Percentiles rank a stretch among this genome's conserved stretches.
Conservation (phyloP, 2,329 filamentous ascomycete species). For the Penicillium fuscoglaucum region DNA sequence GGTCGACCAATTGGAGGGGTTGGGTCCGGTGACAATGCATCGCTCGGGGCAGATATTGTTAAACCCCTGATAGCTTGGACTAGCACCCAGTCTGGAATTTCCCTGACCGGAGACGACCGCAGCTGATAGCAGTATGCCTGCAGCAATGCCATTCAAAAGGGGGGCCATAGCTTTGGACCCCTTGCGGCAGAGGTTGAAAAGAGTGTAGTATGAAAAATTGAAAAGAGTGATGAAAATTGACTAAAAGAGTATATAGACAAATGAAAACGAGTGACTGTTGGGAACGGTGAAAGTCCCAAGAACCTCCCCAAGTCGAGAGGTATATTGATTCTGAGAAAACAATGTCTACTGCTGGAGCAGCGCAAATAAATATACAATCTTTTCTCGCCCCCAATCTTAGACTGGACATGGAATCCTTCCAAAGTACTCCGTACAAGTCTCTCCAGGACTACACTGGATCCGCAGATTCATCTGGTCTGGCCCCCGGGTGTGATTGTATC, state of each 20-base stretch:
- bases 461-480: background rate
- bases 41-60: constrained; percentile 20
- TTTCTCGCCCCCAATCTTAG: background rate
- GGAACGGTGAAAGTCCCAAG: background rate
- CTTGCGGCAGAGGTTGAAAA: background rate
- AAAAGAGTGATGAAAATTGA: background rate
- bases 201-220: no score
- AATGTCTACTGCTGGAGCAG: no score
- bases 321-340: background rate
- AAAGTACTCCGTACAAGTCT: no score
- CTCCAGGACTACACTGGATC: no score
- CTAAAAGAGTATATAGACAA: background rate
- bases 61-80: constrained; percentile 17
- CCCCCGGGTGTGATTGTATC: background rate
- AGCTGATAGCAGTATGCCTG: background rate
- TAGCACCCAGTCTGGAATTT: background rate
- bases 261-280: background rate
- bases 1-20: constrained; percentile 23
- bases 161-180: background rate
- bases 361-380: no score
- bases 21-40: constrained; percentile 21
- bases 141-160: background rate
- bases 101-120: background rate
- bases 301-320: background rate
- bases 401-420: background rate